Evolutionary conservation across 768 basidiomycete species (phyloP), one percentile per base, ranked within the genome.

Genomic region (Mycena galopus): DNA sequence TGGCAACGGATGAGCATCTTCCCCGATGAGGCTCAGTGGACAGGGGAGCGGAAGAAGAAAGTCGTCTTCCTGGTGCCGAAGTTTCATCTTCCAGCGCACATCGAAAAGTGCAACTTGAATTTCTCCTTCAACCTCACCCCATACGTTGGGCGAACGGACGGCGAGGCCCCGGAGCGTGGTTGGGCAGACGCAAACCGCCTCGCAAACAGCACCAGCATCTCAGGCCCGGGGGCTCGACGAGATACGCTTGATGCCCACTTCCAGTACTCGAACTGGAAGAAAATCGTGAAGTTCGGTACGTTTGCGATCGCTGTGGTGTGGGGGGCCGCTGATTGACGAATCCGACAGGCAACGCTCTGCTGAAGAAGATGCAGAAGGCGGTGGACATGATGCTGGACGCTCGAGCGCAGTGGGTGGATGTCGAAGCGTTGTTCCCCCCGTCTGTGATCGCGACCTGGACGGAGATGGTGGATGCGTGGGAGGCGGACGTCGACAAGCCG

Each of bases 31-130:
- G n/a, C n/a, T n/a, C n/a, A n/a, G n/a, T n/a, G 3, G 29, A 55
- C 19, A 47, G 8, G 44, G 44, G 19, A 19, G n/a, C 56, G 62
- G 9, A 59, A 50, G 11, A 17, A 39, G 8, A 37, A 35, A 16
- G 11, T 63, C 25, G 56, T 58, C 3, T 72, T 72, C 44, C 63
- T 67, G 14, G 67, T 69, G 6, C 84, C 82, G 0, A 84, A 84
- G 62, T 83, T 80, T 25, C 84, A 84, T 30, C 70, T 83, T 9
- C 71, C 75, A 0, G 80, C 73, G 0, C 83, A 85, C 42, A 57
- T 72, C 2, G 55, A 72, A 0, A 30, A 63, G 7, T 82, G 81
- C 55, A 80, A n/a, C n/a, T n/a, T n/a, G n/a, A n/a, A n/a, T n/a
- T n/a, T n/a, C n/a, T n/a, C n/a, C n/a, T n/a, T n/a, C n/a, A n/a